These are phyloP conservation scores for sunflower (Helianthus annuus) DNA, from an alignment of 129 eudicot species.

Conservation along the genomic window DNA sequence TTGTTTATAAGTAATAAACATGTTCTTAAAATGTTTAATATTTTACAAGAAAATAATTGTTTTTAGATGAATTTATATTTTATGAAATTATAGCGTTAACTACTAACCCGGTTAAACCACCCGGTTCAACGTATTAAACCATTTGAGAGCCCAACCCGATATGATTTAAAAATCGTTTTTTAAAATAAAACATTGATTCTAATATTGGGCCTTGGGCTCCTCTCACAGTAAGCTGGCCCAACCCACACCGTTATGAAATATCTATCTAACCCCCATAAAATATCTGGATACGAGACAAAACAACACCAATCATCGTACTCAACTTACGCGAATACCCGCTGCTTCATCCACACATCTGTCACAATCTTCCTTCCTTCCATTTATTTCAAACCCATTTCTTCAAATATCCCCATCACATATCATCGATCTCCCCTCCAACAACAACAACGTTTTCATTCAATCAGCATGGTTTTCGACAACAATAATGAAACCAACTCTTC, in stretches of 20 bases:
- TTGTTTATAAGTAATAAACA: too few species aligned
- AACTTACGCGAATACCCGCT: constrained; percentile 24
- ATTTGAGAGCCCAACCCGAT: too few species aligned
- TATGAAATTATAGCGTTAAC: too few species aligned
- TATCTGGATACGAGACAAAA: background rate
- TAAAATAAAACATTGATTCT: too few species aligned
- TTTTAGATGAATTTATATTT: too few species aligned
- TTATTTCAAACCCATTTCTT: constrained; percentile 4
- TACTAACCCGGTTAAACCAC: too few species aligned
- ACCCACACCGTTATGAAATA: background rate
- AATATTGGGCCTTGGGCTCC: background rate
- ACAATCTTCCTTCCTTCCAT: constrained; percentile 11
- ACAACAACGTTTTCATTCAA: too few species aligned
- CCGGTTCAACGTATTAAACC: too few species aligned
- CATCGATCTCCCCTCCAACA: background rate
- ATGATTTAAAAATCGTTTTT: too few species aligned
- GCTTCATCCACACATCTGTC: constrained; percentile 33
- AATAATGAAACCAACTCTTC: constrained; percentile 32
- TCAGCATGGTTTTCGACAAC: constrained; percentile 23
- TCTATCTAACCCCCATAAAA: background rate
- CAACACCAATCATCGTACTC: constrained; percentile 18
- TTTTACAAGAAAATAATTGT: too few species aligned
- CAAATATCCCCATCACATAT: background rate
- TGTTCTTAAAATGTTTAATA: too few species aligned
- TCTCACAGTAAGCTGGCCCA: background rate